Percentiles rank a stretch among this genome's conserved stretches.
Conservation (phyloP, 108 stramenopile species). For the Nitzschia sp. region DNA sequence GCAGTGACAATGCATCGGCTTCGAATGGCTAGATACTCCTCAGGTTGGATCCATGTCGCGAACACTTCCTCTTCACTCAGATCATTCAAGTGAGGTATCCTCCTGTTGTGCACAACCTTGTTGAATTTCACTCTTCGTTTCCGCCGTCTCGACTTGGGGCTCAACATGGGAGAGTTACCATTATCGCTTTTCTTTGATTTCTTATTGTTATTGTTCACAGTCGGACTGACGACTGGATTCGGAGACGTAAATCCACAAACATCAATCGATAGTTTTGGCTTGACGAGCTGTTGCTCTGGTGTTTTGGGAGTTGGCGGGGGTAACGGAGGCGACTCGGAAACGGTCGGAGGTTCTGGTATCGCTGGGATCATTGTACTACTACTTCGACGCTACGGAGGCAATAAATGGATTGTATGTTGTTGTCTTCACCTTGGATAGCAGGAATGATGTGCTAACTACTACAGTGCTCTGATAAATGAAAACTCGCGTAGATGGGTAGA, state of each 20-base stretch:
- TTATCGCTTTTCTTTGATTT: background rate
- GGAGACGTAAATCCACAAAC: background rate
- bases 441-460: too few species aligned
- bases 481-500: too few species aligned
- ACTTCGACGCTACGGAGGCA: too few species aligned
- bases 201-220: background rate
- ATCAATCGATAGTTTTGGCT: background rate
- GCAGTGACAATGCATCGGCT: slow-evolving; percentile 11
- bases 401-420: too few species aligned
- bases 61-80: background rate
- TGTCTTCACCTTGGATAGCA: too few species aligned
- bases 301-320: background rate
- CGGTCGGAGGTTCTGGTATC: background rate
- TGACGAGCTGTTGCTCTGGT: slow-evolving; percentile 1
- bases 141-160: slow-evolving; percentile 6
- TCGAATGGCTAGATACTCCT: slow-evolving; percentile 20
- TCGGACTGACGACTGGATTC: background rate
- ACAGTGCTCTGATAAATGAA: too few species aligned
- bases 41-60: slow-evolving; percentile 23
- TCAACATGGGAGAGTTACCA: background rate
- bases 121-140: slow-evolving; percentile 15
- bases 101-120: slow-evolving; percentile 19
- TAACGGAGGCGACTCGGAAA: background rate
- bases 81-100: slow-evolving; percentile 27
- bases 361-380: background rate